Conservation (phyloP, 306 rosid species). For the Acacia melanoxylon region DNA sequence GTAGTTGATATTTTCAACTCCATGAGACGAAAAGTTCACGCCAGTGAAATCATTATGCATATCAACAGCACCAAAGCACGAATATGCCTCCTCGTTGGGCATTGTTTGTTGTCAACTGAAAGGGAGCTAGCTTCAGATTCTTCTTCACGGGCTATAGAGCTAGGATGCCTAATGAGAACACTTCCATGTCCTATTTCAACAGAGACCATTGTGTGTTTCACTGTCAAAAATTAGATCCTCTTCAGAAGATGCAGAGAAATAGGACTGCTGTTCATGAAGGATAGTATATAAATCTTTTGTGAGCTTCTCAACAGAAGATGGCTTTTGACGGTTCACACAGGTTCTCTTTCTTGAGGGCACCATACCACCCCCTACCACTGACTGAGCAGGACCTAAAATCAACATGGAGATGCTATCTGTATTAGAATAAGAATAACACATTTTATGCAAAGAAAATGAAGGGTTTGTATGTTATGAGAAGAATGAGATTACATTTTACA, state of each 20-base stretch:
- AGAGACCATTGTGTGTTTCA: constrained; percentile 97
- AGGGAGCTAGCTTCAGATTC: constrained; percentile 99
- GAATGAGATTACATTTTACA: constrained; percentile 17
- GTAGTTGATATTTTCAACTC: constrained; percentile 47
- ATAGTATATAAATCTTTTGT: constrained; percentile 87
- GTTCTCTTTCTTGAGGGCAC: constrained; percentile 95
- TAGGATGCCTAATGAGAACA: constrained; percentile 94
- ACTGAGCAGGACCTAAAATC: constrained; percentile 85
- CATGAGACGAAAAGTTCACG: constrained; percentile 42
- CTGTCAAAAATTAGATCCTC: constrained; percentile 93
- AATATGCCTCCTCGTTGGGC: constrained; percentile 66
- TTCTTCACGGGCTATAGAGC: constrained; percentile 80
- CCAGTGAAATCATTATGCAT: constrained; percentile 48
- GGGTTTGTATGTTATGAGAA: not conserved
- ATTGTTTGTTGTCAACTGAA: constrained; percentile 80
- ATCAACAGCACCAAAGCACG: constrained; percentile 52
- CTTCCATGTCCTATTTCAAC: constrained; percentile 99
- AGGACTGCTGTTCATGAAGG: constrained; percentile 87
- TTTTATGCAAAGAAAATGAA: constrained; percentile 32
- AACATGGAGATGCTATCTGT: constrained; percentile 31
- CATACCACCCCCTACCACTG: constrained; percentile 79
- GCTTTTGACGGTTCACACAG: constrained; percentile 74
- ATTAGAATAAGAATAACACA: constrained; percentile 42
- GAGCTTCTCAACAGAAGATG: constrained; percentile 89
- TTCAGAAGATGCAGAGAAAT: constrained; percentile 84